Percentiles rank a stretch among this genome's conserved stretches.
Conservation (phyloP, 192 early-diverging fungal genomes). For the Coemansia asiatica region DNA sequence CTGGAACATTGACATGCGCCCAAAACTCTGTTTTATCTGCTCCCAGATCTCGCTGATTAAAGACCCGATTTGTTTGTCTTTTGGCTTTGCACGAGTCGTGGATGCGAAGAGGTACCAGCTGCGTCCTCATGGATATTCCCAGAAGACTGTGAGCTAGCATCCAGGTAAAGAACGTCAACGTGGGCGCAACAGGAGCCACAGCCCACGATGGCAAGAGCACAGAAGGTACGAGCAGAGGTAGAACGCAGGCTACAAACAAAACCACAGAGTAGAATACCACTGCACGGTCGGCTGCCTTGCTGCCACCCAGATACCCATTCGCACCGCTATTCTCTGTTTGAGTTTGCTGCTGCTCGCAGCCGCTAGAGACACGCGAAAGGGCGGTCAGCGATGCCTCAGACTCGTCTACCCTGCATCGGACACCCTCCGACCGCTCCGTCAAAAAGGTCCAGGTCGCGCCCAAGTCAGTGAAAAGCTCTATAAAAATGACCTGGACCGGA, state of each 20-base stretch:
- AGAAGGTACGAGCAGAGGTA: constrained; percentile 33
- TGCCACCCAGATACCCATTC: constrained; percentile 16
- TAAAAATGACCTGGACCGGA: constrained; percentile 42
- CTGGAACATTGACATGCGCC: constrained; percentile 13
- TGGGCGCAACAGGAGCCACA: constrained; percentile 34
- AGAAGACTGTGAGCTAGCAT: constrained; percentile 35
- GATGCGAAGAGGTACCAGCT: constrained; percentile 28
- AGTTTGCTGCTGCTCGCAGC: background rate
- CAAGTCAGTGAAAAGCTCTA: constrained; percentile 36
- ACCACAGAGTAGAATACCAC: constrained; percentile 15
- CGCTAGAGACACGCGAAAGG: background rate
- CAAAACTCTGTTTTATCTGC: background rate
- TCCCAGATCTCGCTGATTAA: background rate
- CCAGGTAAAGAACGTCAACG: constrained; percentile 45
- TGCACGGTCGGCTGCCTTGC: constrained; percentile 15
- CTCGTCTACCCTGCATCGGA: background rate
- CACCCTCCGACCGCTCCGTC: constrained; percentile 30
- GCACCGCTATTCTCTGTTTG: background rate
- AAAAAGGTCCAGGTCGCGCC: constrained; percentile 38
- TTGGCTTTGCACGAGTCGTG: constrained; percentile 1
- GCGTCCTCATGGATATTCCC: constrained; percentile 37
- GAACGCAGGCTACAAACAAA: constrained; percentile 27
- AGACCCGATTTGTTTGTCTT: background rate
- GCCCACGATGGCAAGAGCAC: constrained; percentile 44
- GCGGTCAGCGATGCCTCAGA: constrained; percentile 15